Percentiles rank a stretch among this genome's conserved stretches.
Conservation (phyloP, 1,284 basidiomycete genomes). For the Meira miltonrushii region DNA sequence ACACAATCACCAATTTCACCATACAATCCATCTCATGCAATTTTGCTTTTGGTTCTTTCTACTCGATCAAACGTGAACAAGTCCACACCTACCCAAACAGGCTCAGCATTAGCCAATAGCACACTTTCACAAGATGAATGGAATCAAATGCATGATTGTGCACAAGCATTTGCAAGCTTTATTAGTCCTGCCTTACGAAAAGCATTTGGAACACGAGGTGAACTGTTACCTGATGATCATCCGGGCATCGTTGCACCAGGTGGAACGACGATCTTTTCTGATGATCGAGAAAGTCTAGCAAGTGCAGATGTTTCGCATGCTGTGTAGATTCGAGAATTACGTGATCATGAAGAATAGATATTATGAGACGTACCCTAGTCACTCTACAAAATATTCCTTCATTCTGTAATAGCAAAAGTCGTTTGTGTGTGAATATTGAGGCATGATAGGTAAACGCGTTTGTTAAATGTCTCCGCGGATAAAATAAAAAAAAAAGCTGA, state of each 20-base stretch:
- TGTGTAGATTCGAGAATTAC: background rate
- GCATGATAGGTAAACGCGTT: no score
- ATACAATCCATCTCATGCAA: background rate
- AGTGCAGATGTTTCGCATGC: background rate
- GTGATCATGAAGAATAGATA: background rate
- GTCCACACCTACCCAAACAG: background rate
- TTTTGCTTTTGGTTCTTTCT: background rate
- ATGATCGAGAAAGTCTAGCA: background rate
- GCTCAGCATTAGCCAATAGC: background rate
- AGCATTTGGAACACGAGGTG: background rate
- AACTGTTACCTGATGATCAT: no score
- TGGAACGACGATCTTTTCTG: background rate
- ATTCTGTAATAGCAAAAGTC: no score
- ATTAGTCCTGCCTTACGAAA: background rate
- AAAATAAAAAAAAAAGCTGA: no score
- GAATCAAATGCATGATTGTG: conserved; percentile 5
- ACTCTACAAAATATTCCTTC: no score
- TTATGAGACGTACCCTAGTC: no score
- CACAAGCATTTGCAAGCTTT: background rate
- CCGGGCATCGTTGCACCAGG: no score
- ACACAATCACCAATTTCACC: background rate
- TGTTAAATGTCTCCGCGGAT: no score
- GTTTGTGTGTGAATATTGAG: no score
- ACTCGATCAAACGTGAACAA: background rate
- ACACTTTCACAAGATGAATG: conserved; percentile 4